Evolutionary conservation across 2,329 filamentous ascomycete species (phyloP).

Genomic region (Talaromyces sp.): DNA sequence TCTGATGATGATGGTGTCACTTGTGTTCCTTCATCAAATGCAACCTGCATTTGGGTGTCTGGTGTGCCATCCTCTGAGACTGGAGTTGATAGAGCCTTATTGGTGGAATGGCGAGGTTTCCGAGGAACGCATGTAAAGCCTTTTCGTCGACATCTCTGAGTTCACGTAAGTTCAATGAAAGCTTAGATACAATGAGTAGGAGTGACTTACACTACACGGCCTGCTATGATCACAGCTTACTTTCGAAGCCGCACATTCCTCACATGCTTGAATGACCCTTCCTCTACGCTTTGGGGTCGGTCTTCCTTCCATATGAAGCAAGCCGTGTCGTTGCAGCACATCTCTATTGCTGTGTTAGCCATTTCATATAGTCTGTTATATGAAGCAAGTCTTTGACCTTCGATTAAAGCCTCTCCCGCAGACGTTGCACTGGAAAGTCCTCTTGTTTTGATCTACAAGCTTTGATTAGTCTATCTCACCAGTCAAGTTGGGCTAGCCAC

Average conservation of each 20-base stretch:
- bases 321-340: not conserved
- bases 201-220: not conserved
- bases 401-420: not conserved
- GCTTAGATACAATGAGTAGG: not conserved
- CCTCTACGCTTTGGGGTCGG: not conserved
- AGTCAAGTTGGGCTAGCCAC: not conserved
- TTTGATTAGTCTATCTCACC: not conserved
- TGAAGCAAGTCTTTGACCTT: not conserved
- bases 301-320: not conserved
- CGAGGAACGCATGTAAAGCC: not conserved
- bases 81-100: not conserved
- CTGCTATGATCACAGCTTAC: not conserved
- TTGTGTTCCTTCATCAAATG: not conserved
- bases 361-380: not conserved
- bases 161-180: not conserved
- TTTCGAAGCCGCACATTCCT: not conserved
- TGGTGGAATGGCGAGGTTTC: not conserved
- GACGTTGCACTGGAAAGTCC: not conserved
- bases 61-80: not conserved
- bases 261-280: constrained; percentile 3
- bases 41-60: not conserved
- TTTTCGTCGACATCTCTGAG: not conserved
- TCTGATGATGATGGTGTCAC: not conserved
- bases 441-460: not conserved
- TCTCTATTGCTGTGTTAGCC: not conserved